phyloP scores from a whole-genome alignment of 352 stramenopile genomes.

The Pythium apleroticum region DNA sequence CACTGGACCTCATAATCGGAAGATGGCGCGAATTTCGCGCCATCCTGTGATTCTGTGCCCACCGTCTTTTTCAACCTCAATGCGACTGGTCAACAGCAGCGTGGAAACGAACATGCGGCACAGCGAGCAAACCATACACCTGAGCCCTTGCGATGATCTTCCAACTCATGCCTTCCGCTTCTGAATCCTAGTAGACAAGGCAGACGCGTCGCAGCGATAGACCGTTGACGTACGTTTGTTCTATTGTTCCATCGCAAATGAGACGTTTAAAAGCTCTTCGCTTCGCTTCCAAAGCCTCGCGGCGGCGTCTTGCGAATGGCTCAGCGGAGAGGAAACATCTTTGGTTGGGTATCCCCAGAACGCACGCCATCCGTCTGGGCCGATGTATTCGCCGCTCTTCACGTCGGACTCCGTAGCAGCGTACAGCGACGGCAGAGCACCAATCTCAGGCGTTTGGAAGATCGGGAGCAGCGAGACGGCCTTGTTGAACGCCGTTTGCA shows the following conservation, averaged over 20 bases:
- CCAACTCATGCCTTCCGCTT: no score
- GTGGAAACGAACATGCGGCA: no score
- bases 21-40: slow-evolving; percentile 3
- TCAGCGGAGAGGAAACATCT: slow-evolving; percentile 37
- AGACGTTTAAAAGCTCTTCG: slow-evolving; percentile 22
- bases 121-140: no score
- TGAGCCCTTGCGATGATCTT: no score
- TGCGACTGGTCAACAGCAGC: no score
- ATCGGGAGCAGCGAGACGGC: slow-evolving; percentile 39
- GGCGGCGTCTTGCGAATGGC: slow-evolving; percentile 18
- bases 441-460: slow-evolving; percentile 47
- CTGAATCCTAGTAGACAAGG: no score
- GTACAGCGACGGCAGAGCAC: slow-evolving; percentile 53
- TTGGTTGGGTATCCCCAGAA: slow-evolving; percentile 44
- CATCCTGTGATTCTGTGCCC: slow-evolving; percentile 8
- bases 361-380: slow-evolving; percentile 42
- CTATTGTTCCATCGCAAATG: slow-evolving; percentile 10
- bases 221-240: background rate
- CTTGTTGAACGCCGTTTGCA: slow-evolving; percentile 40
- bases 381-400: slow-evolving; percentile 50
- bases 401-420: slow-evolving; percentile 43
- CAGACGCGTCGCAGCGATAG: background rate
- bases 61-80: no score
- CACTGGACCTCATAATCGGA: background rate
- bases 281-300: slow-evolving; percentile 22